Evolutionary conservation across 139 green algal species (phyloP), one percentile per base, ranked within the genome.

Genomic region (Zygnema circumcarinatum): DNA sequence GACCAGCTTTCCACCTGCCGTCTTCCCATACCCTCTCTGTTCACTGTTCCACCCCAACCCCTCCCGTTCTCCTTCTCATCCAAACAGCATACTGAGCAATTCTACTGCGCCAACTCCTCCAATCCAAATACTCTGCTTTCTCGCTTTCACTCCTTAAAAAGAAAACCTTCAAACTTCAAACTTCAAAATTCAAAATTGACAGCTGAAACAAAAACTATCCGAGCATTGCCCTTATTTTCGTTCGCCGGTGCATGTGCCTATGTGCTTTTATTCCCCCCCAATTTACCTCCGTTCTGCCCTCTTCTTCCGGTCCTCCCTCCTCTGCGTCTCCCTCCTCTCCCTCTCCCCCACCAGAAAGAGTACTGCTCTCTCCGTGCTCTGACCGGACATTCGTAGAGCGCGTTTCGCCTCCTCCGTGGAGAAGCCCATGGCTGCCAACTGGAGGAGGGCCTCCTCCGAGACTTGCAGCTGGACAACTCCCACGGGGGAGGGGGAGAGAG

Each of bases 401-500:
- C 93, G 76, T 1, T 29, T 74, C 2, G 83, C 67, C 86, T 95
- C 92, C 7, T 76, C 33, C 16, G 79, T 38, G 16, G 47, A 84
- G 87, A 96, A 96, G 69, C 94, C 94, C 93, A 96, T 95, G 67
- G 74, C 81, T 39, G 88, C 62, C 21, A 95, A 87, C 35, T 74
- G 32, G 0, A 89, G 85, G 38, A 95, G 88, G 20, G 85, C 25
- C 16, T 92, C 81, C 40, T 94, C 90, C n/a, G 92, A 92, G 33
- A 95, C 87, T 88, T 95, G 90, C 36, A n/a, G 83, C 83, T 91
- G n/a, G n/a, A n/a, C n/a, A n/a, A n/a, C n/a, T n/a, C n/a, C n/a
- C n/a, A n/a, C n/a, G n/a, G n/a, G n/a, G n/a, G n/a, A n/a, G n/a
- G n/a, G n/a, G n/a, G n/a, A n/a, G n/a, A n/a, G n/a, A n/a, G n/a